Evolutionary conservation across 129 eudicot genomes (phyloP).

Genomic region (Lactuca sativa): DNA sequence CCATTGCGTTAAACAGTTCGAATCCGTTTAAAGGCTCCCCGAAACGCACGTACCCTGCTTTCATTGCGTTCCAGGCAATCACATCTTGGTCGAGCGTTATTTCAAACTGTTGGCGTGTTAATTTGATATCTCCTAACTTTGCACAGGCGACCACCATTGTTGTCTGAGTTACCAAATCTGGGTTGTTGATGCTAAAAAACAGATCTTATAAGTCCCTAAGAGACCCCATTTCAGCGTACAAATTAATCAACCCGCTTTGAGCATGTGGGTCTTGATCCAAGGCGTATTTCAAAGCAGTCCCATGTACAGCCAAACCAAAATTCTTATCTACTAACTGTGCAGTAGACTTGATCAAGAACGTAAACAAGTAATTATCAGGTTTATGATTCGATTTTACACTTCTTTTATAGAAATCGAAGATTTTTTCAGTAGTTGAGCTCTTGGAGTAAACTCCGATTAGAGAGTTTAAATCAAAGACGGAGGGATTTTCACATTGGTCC

Average conservation of each 20-base stretch:
- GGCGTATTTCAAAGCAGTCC: slow-evolving; percentile 28
- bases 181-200: slow-evolving; percentile 20
- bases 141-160: slow-evolving; percentile 43
- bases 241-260: slow-evolving; percentile 37
- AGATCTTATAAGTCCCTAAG: slow-evolving; percentile 12
- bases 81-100: slow-evolving; percentile 44
- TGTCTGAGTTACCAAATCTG: slow-evolving; percentile 41
- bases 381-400: slow-evolving; percentile 12
- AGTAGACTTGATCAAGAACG: slow-evolving; percentile 25
- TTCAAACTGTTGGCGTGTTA: slow-evolving; percentile 50
- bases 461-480: slow-evolving; percentile 38
- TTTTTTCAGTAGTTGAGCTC: slow-evolving; percentile 32
- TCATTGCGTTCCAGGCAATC: slow-evolving; percentile 55
- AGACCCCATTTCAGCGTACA: slow-evolving; percentile 40
- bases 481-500: slow-evolving; percentile 32
- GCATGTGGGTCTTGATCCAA: slow-evolving; percentile 38
- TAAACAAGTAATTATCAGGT: slow-evolving; percentile 43
- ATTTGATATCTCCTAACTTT: slow-evolving; percentile 35
- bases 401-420: slow-evolving; percentile 28
- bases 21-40: slow-evolving; percentile 30
- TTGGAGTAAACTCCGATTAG: slow-evolving; percentile 35
- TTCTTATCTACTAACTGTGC: too few relatives aligned
- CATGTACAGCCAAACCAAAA: too few relatives aligned
- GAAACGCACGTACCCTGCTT: slow-evolving; percentile 32
- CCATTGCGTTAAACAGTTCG: slow-evolving; percentile 36